These are phyloP conservation scores for Starmera amethionina DNA, from an alignment of 805 yeast genomes.

Conservation along the genomic window DNA sequence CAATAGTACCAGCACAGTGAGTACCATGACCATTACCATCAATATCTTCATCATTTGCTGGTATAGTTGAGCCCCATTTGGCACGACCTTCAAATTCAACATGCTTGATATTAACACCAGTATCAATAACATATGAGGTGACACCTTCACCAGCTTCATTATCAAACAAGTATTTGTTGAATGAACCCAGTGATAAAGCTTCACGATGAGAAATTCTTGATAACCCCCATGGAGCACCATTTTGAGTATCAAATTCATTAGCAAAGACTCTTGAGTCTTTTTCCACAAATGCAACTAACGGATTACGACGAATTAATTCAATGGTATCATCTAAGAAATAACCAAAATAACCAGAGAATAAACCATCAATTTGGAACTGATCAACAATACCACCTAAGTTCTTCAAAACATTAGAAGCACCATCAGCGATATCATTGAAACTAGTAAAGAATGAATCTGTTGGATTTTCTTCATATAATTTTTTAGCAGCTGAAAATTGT, in stretches of 20 bases:
- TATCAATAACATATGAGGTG: conserved; percentile 81
- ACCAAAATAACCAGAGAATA: conserved; percentile 76
- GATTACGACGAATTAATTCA: conserved; percentile 60
- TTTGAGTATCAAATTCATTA: conserved; percentile 54
- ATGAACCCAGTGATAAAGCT: conserved; percentile 54
- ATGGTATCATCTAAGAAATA: conserved; percentile 67
- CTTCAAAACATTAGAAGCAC: conserved; percentile 9
- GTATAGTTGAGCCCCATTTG: conserved; percentile 76
- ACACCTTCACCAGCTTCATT: conserved; percentile 74
- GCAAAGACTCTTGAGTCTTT: conserved; percentile 64
- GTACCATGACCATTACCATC: conserved; percentile 96
- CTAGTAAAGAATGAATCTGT: conserved; percentile 29
- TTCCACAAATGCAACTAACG: conserved; percentile 62
- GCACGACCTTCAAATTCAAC: conserved; percentile 80
- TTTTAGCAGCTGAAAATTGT: conserved; percentile 35
- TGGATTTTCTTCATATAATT: conserved; percentile 23
- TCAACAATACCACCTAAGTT: conserved; percentile 47
- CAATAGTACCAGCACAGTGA: conserved; percentile 95
- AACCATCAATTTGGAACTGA: conserved; percentile 46
- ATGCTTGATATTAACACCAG: conserved; percentile 74
- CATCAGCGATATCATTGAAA: conserved; percentile 11
- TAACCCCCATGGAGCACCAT: conserved; percentile 92
- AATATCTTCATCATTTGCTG: conserved; percentile 53
- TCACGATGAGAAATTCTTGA: conserved; percentile 83
- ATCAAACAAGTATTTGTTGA: conserved; percentile 66